Conservation (phyloP, 2,329 filamentous ascomycete genomes). For the Fusarium napiforme region DNA sequence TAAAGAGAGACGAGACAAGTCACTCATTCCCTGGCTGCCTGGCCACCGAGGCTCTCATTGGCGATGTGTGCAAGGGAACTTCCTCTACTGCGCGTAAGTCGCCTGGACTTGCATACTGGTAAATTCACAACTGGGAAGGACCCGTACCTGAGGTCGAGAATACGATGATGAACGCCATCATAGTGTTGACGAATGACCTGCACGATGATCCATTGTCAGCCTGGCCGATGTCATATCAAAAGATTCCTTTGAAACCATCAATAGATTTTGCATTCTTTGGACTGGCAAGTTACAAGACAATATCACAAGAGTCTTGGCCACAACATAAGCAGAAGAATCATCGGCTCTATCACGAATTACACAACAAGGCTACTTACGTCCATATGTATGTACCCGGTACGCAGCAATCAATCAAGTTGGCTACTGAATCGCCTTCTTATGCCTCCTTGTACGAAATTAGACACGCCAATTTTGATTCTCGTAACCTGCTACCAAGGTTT, state of each 20-base stretch:
- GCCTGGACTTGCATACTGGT: not conserved
- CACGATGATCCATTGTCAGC: not conserved
- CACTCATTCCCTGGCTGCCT: constrained; percentile 3
- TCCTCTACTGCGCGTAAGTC: constrained; percentile 20
- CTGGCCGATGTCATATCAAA: not conserved
- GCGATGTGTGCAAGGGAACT: constrained; percentile 20
- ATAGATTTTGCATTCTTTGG: constrained; percentile 13
- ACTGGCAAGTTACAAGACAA: constrained; percentile 12
- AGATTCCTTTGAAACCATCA: not conserved
- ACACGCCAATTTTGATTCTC: constrained; percentile 14
- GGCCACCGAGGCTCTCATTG: constrained; percentile 10
- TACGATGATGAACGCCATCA: constrained; percentile 19
- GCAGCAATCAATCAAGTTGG: constrained; percentile 25
- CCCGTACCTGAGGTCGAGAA: constrained; percentile 16
- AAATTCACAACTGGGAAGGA: constrained; percentile 5
- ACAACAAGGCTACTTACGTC: constrained; percentile 6
- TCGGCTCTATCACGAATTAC: constrained; percentile 4
- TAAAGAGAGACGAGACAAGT: constrained; percentile 22
- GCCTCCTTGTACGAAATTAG: constrained; percentile 20
- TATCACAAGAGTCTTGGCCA: constrained; percentile 7
- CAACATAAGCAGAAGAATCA: constrained; percentile 9
- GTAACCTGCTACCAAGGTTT: constrained; percentile 18
- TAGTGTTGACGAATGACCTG: constrained; percentile 10
- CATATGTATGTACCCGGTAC: constrained; percentile 16
- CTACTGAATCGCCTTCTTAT: constrained; percentile 29